phyloP scores from a whole-genome alignment of 2,329 filamentous ascomycete genomes.

The Beauveria sp. region DNA sequence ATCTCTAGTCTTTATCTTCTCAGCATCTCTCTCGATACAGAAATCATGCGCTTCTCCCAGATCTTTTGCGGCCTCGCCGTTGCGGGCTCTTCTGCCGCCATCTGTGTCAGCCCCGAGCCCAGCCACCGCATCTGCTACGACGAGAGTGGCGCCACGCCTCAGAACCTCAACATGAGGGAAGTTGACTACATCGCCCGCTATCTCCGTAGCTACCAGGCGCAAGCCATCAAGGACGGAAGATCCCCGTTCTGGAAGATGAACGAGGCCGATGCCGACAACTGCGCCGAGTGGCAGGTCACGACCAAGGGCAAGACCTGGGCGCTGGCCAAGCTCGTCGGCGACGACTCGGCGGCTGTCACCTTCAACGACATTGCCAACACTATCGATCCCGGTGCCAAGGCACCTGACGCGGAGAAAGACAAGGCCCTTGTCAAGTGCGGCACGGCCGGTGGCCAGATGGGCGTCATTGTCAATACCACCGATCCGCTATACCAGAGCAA shows the following conservation, averaged over 20 bases:
- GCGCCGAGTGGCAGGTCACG: neutral
- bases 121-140: neutral
- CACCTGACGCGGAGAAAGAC: neutral
- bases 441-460: neutral
- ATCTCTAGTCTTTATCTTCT: too few relatives aligned
- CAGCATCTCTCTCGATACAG: neutral
- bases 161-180: neutral
- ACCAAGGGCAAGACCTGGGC: neutral
- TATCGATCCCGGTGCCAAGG: neutral
- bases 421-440: neutral
- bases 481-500: neutral
- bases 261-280: neutral
- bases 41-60: neutral
- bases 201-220: neutral
- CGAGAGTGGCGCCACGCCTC: neutral
- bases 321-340: neutral
- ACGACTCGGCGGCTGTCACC: neutral
- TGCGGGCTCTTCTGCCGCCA: neutral
- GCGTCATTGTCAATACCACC: neutral
- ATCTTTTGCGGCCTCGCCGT: neutral
- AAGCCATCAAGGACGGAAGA: neutral
- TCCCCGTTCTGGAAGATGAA: neutral
- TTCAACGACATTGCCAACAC: neutral
- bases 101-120: neutral
- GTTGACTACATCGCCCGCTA: neutral